phyloP scores from a whole-genome alignment of 495 filamentous ascomycete genomes.

The Endocarpon pusillum region DNA sequence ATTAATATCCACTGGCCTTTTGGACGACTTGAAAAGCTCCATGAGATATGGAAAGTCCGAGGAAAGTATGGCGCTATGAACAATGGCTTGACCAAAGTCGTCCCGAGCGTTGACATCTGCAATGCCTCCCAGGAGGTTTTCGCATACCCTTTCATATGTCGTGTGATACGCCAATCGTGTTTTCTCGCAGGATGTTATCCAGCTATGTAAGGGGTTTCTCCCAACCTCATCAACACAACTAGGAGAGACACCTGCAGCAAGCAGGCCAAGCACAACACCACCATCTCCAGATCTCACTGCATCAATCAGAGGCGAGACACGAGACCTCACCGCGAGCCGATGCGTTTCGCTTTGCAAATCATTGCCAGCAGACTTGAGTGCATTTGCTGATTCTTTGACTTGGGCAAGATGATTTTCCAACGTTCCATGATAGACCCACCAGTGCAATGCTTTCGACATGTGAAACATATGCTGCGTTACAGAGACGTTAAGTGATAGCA shows the following conservation, averaged over 20 bases:
- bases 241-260: neutral
- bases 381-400: neutral
- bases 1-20: neutral
- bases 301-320: neutral
- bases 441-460: neutral
- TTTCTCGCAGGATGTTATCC: neutral
- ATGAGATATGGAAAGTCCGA: neutral
- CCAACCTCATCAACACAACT: neutral
- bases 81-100: neutral
- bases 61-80: neutral
- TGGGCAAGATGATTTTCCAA: neutral
- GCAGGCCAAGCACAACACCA: neutral
- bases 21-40: neutral
- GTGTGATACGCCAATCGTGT: neutral
- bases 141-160: neutral
- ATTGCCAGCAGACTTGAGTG: neutral
- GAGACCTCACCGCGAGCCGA: neutral
- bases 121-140: neutral
- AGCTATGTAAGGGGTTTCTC: neutral
- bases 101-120: neutral
- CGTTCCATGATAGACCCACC: slow-evolving; percentile 3
- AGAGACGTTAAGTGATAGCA: neutral
- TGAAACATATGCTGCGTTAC: neutral
- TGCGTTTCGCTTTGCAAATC: neutral
- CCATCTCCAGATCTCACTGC: neutral